Evolutionary conservation across 345 rosid species (phyloP).

Genomic region (Populus euphratica): DNA sequence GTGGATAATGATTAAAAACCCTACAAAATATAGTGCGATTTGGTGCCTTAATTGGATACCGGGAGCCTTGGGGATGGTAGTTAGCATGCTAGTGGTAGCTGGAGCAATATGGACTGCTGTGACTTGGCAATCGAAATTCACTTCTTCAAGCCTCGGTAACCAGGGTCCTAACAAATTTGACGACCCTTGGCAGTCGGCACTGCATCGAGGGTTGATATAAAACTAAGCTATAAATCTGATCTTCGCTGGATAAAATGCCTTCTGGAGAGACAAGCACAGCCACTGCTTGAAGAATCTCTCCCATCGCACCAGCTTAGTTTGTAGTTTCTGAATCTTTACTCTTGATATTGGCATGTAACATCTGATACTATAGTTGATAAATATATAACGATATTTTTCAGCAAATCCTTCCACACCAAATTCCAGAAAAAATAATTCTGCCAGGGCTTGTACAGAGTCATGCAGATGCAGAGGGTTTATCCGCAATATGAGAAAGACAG

Average conservation of each 20-base stretch:
- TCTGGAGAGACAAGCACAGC: background rate
- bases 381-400: background rate
- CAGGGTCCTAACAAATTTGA: background rate
- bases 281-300: background rate
- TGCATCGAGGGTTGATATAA: too few species aligned
- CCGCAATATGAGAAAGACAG: background rate
- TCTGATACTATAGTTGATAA: background rate
- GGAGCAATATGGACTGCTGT: slow-evolving; percentile 50
- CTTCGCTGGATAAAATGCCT: background rate
- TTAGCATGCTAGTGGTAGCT: slow-evolving; percentile 33
- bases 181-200: background rate
- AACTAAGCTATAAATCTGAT: background rate
- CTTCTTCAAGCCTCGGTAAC: slow-evolving; percentile 47
- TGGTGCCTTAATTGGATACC: slow-evolving; percentile 43
- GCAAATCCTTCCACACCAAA: background rate
- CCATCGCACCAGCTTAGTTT: background rate
- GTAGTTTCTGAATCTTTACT: background rate
- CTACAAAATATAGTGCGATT: slow-evolving; percentile 15
- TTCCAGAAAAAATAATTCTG: background rate
- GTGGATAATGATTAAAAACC: slow-evolving; percentile 55
- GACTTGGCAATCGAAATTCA: slow-evolving; percentile 43
- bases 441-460: background rate
- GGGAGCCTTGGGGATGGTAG: slow-evolving; percentile 40
- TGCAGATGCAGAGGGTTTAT: background rate
- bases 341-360: background rate